Percentiles rank a stretch among this genome's conserved stretches.
Evolutionary conservation across 2,329 filamentous ascomycete species (phyloP).

Genomic region (Diplodia sapinea): DNA sequence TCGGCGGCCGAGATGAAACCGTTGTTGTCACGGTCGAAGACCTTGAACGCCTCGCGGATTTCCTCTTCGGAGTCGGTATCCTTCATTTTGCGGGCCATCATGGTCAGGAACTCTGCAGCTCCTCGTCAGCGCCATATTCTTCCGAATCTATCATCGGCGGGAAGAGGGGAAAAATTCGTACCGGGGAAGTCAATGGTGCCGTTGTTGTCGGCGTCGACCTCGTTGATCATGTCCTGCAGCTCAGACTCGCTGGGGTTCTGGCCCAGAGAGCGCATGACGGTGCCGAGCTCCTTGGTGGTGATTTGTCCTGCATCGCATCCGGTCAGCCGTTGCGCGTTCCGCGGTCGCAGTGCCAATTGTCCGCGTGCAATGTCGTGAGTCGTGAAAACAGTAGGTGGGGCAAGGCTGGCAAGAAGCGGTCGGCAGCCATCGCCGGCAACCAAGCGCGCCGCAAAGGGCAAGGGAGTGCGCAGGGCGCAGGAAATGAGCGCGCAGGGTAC

Average conservation of each 20-base stretch:
- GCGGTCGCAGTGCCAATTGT: constrained; percentile 21
- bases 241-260: constrained; percentile 68
- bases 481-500: constrained; percentile 34
- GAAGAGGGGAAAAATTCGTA: constrained; percentile 37
- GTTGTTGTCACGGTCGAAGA: constrained; percentile 70
- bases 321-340: constrained; percentile 16
- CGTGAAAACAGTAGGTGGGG: constrained; percentile 16
- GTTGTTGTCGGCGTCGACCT: constrained; percentile 69
- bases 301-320: constrained; percentile 61
- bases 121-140: background rate
- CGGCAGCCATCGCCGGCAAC: constrained; percentile 15
- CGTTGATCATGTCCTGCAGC: constrained; percentile 70
- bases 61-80: constrained; percentile 68
- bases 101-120: constrained; percentile 64
- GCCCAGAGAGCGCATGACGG: constrained; percentile 68
- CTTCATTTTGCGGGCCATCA: constrained; percentile 69
- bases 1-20: constrained; percentile 69
- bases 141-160: background rate
- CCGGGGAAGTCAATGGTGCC: constrained; percentile 70
- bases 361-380: constrained; percentile 24
- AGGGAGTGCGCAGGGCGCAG: background rate
- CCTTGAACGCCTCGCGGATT: constrained; percentile 69
- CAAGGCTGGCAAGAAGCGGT: constrained; percentile 27
- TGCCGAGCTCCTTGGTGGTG: constrained; percentile 67
- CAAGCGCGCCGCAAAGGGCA: constrained; percentile 1